Evolutionary conservation across 768 basidiomycete species (phyloP), one percentile per base, ranked within the genome.

Genomic region (Porpolomopsis calyptriformis): DNA sequence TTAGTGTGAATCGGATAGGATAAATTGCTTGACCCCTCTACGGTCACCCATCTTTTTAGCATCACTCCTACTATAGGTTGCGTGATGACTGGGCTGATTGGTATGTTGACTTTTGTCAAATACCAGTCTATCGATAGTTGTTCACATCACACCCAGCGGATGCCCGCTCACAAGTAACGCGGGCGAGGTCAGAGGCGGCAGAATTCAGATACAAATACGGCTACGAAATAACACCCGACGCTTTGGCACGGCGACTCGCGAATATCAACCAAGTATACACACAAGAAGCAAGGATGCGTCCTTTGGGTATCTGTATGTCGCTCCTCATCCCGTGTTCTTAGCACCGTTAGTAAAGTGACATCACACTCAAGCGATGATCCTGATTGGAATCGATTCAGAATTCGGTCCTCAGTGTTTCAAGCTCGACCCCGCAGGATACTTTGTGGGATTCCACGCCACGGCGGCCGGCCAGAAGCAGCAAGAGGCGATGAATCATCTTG

Each of bases 251-350:
- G 52, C 77, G 94, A 39, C 69, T 99, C 58, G 96, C 94, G 25
- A 96, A 97, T 63, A 91, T 98, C 64, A 98, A 97, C 60, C 96
- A 98, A 66, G 94, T 97, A 1, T 97, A 97, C 66, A 99, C 96
- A 2, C 96, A 99, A 66, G 76, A 88, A 48, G 94, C 94, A 1
- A 96, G 78, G 29, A 97, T 99, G 93, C 76, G 96, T 34, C 96
- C 96, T 2, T 67, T 97, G 25, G 96, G 94, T 35, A 96, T 98
- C 50, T 83, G 94, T 94, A 59, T 54, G 85, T 57, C 2, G 12
- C 18, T 20, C 4, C 40, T 37, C 47, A 49, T 20, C 36, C 24
- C 18, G n/a, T 38, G 14, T 8, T 27, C 27, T 6, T 40, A n/a
- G 22, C 33, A 11, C 10, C 31, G 34, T 51, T 16, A 42, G 46